phyloP scores from a whole-genome alignment of 306 rosid genomes.

The Cucurbita ficifolia region DNA sequence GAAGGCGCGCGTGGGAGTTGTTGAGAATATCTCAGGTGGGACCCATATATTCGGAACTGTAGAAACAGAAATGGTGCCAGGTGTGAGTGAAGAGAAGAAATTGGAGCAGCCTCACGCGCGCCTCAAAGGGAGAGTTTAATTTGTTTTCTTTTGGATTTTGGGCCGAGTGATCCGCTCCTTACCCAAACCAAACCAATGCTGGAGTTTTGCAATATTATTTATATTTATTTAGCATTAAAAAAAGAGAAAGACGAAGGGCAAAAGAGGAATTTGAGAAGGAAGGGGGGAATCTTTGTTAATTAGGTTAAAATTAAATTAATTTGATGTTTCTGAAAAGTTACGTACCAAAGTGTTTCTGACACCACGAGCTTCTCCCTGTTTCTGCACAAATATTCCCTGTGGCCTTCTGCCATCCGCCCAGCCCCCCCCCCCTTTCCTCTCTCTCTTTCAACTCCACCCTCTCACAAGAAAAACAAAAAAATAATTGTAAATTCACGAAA shows the following conservation, averaged over 20 bases:
- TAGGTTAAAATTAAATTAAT: not conserved
- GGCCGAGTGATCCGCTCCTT: not conserved
- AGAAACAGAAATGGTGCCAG: not conserved
- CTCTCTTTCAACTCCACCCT: not conserved
- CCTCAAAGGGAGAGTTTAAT: not conserved
- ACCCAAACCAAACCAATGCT: slow-evolving; percentile 37
- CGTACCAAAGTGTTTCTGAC: not conserved
- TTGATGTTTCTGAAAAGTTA: not conserved
- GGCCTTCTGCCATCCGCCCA: not conserved
- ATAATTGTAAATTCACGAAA: no score
- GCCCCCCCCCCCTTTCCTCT: not conserved
- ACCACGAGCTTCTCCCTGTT: slow-evolving; percentile 4
- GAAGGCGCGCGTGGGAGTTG: slow-evolving; percentile 1
- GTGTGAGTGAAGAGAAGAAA: not conserved
- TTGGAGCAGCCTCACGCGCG: not conserved
- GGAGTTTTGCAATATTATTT: not conserved
- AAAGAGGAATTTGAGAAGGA: not conserved
- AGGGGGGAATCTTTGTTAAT: not conserved
- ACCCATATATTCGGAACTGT: not conserved
- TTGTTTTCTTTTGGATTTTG: not conserved
- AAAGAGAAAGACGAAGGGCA: not conserved
- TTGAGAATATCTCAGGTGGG: slow-evolving; percentile 2
- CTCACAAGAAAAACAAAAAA: not conserved
- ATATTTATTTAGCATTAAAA: not conserved
- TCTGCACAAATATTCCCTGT: slow-evolving; percentile 6